These are phyloP conservation scores for Monilinia fructicola DNA, from an alignment of 2,329 filamentous ascomycete species.

Conservation along the genomic window DNA sequence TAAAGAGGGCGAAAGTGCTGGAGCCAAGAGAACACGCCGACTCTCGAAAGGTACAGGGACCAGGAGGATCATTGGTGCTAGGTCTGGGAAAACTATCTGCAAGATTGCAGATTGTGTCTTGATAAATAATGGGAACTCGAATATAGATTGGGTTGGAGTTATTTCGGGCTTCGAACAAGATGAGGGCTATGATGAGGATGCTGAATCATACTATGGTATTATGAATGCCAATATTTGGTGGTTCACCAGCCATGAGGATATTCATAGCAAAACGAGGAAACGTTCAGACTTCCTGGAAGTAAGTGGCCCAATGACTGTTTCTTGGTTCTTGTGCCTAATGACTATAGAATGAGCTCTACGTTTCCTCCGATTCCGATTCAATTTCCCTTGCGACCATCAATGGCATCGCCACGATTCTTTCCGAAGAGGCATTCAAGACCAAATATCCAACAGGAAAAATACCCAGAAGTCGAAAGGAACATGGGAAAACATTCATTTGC, in stretches of 20 bases:
- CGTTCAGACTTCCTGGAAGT: conserved; percentile 73
- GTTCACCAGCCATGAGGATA: conserved; percentile 91
- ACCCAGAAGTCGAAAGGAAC: conserved; percentile 69
- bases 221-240: conserved; percentile 64
- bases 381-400: conserved; percentile 89
- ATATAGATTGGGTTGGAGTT: conserved; percentile 90
- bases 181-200: conserved; percentile 72
- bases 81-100: conserved; percentile 77
- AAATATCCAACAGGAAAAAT: conserved; percentile 74
- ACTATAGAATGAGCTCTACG: conserved; percentile 80
- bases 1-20: conserved; percentile 28
- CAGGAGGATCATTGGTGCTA: conserved; percentile 69
- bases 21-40: conserved; percentile 28
- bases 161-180: conserved; percentile 78
- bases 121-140: conserved; percentile 81
- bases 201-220: conserved; percentile 15
- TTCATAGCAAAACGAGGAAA: conserved; percentile 80
- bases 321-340: conserved; percentile 21
- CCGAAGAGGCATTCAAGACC: conserved; percentile 63
- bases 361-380: conserved; percentile 81
- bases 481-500: conserved; percentile 86
- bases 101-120: conserved; percentile 79
- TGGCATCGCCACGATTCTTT: conserved; percentile 80
- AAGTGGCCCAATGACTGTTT: conserved; percentile 34
- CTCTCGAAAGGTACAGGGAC: conserved; percentile 34